Base-by-base conservation (phyloP, 306 rosid genomes). In the Crataegus laevigata region DNA sequence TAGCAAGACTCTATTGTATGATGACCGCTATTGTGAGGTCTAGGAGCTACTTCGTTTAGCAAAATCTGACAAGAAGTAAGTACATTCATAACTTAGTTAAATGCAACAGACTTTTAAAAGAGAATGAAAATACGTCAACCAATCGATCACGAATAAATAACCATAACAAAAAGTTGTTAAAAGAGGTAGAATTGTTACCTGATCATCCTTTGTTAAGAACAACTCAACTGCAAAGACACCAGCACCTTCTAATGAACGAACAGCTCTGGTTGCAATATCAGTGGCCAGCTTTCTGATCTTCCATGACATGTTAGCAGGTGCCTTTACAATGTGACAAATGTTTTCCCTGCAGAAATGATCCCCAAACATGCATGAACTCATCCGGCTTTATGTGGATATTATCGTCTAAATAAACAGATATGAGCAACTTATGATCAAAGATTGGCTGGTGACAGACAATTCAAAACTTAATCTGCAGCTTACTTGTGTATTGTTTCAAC, bases 21-120 rank as follows among this genome's bases (percentile, higher is more conserved):
- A 83, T 94, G 98, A 62, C 99, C 97, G n/a, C 97, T 94, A 78
- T 92, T 94, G 79, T 94, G 99, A 77, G 97, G 96, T 78, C 97
- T 89, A 75, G 93, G 96, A 9, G 96, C 99, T 40, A 94, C 97
- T 89, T 94, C 99, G 85, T 94, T 92, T 65, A 94, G 77, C 78
- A 94, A 81, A 87, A 94, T 92, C 96, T 94, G 89, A 71, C 71
- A 66, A 80, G 71, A 75, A 72, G 52, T 11, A 5, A 40, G 29
- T 25, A 65, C 14, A 51, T 28, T 60, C 38, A 55, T 55, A 25
- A 71, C 71, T 73, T 11, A 74, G 61, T 82, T 73, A 72, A 40
- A 54, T 18, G 62, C 79, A 68, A 45, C 51, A 62, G 26, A 68
- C 25, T 7, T 52, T 13, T 4, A 36, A 40, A 67, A 59, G 43